Evolutionary conservation across 768 basidiomycete species (phyloP).

Genomic region (Suillus decipiens): DNA sequence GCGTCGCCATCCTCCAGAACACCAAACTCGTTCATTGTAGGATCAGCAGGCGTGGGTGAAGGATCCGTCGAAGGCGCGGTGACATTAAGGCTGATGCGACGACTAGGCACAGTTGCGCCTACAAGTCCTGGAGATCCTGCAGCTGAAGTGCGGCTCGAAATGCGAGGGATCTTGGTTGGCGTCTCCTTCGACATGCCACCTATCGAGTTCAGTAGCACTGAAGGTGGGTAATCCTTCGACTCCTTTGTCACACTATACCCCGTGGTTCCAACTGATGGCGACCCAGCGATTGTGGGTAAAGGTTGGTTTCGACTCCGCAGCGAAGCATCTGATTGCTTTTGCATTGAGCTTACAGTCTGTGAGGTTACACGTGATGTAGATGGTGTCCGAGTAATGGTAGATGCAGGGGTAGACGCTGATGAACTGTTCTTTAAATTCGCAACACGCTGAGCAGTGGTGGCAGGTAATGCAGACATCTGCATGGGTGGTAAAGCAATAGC

Average conservation of each 20-base stretch:
- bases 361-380: constrained; percentile 70
- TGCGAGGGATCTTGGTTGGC: constrained; percentile 91
- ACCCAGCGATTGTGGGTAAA: constrained; percentile 90
- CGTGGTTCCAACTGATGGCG: constrained; percentile 79
- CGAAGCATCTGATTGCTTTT: constrained; percentile 83
- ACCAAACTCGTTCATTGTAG: constrained; percentile 74
- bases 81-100: constrained; percentile 67
- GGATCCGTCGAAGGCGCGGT: constrained; percentile 60
- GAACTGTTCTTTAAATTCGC: constrained; percentile 70
- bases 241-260: constrained; percentile 56
- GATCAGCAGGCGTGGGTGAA: constrained; percentile 54
- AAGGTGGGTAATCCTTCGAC: constrained; percentile 54
- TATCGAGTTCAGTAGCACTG: constrained; percentile 52
- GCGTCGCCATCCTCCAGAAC: constrained; percentile 67
- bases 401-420: constrained; percentile 44
- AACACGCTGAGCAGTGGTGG: constrained; percentile 80
- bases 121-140: constrained; percentile 71
- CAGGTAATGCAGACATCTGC: constrained; percentile 85
- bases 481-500: constrained; percentile 82
- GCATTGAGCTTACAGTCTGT: constrained; percentile 84
- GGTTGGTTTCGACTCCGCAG: constrained; percentile 67
- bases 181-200: constrained; percentile 72
- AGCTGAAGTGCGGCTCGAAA: constrained; percentile 81
- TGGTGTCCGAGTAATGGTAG: constrained; percentile 41
- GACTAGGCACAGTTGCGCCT: constrained; percentile 52